Evolutionary conservation across 306 rosid genomes (phyloP).

Genomic region (Inga laurina): DNA sequence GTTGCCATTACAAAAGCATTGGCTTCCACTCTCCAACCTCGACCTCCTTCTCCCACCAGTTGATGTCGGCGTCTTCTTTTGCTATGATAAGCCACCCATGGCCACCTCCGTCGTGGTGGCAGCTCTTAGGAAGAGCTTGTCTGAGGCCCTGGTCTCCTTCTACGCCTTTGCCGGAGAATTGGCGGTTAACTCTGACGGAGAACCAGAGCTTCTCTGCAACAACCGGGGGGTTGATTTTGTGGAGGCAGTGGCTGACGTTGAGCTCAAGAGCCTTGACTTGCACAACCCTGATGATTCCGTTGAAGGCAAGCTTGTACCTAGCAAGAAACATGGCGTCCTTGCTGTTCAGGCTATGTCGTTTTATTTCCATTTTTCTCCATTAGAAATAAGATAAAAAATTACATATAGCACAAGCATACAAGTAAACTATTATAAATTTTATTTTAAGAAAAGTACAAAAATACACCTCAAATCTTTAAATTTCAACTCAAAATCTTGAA

Average conservation of each 20-base stretch:
- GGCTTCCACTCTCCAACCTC: conserved; percentile 80
- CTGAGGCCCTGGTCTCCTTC: conserved; percentile 51
- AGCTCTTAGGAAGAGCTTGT: conserved; percentile 52
- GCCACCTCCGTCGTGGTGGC: not conserved
- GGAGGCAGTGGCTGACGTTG: conserved; percentile 64
- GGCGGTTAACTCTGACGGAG: conserved; percentile 48
- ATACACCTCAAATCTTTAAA: no score
- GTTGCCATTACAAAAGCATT: conserved; percentile 65
- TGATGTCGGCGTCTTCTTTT: conserved; percentile 71
- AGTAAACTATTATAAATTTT: no score
- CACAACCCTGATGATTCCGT: conserved; percentile 58
- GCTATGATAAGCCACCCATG: conserved; percentile 39
- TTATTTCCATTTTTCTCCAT: no score
- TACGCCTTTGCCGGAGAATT: conserved; percentile 73
- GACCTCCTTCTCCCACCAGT: conserved; percentile 70
- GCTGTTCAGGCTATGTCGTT: conserved; percentile 59
- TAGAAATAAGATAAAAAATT: not conserved
- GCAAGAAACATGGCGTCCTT: conserved; percentile 64
- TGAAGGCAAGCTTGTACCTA: conserved; percentile 67
- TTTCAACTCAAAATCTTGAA: no score
- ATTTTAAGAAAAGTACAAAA: no score
- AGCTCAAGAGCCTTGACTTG: conserved; percentile 51
- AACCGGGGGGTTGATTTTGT: conserved; percentile 82
- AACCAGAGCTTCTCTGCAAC: conserved; percentile 75
- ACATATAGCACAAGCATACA: not conserved